Conservation (phyloP, 192 early-diverging fungal species). For the Phycomyces blakesleeanus region DNA sequence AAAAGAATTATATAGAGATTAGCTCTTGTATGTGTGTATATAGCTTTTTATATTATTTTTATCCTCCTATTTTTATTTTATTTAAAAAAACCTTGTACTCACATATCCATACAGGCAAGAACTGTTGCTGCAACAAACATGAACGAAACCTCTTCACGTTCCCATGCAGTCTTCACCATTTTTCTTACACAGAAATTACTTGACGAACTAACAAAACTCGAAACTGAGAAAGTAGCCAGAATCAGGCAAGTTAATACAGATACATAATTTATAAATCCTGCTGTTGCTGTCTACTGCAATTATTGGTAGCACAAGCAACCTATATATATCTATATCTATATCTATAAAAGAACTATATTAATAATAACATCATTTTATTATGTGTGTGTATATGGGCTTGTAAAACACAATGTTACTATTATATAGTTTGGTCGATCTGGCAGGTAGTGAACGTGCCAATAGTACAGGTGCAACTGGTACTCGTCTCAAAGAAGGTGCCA, state of each 20-base stretch:
- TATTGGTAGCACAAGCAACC: too few relatives aligned
- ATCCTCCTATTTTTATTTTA: too few relatives aligned
- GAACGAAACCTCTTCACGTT: slow-evolving; percentile 89
- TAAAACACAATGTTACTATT: slow-evolving; percentile 18
- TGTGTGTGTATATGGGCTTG: too few relatives aligned
- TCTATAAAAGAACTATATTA: too few relatives aligned
- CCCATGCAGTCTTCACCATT: slow-evolving; percentile 82
- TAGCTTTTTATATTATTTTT: too few relatives aligned
- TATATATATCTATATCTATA: too few relatives aligned
- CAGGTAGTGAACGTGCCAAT: slow-evolving; percentile 89
- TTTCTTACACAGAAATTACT: slow-evolving; percentile 64
- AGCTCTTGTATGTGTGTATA: too few relatives aligned
- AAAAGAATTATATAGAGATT: slow-evolving; percentile 11
- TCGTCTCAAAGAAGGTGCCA: slow-evolving; percentile 87
- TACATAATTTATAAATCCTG: too few relatives aligned
- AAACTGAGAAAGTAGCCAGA: slow-evolving; percentile 73
- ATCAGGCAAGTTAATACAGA: slow-evolving; percentile 52
- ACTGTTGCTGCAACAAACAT: slow-evolving; percentile 92
- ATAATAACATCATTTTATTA: too few relatives aligned
- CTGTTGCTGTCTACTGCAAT: too few relatives aligned
- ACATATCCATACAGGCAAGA: slow-evolving; percentile 65
- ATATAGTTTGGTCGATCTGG: slow-evolving; percentile 82
- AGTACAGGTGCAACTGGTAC: slow-evolving; percentile 79
- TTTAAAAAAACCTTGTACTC: too few relatives aligned
- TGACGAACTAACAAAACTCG: slow-evolving; percentile 47